These are phyloP conservation scores for Komagataella pastoris DNA, from an alignment of 805 yeast genomes.

Conservation along the genomic window DNA sequence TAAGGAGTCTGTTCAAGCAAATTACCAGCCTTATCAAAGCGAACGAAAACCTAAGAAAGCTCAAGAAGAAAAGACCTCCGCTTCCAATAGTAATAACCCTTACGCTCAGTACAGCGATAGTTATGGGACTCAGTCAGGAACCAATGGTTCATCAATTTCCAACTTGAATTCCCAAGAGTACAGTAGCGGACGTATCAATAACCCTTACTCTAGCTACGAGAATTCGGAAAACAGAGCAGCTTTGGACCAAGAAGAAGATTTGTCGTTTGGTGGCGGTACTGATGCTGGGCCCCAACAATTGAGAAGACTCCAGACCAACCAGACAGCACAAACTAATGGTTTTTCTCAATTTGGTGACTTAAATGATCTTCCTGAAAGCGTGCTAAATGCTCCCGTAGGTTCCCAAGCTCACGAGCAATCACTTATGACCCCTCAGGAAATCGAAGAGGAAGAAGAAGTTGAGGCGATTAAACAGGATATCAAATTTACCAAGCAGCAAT, in stretches of 20 bases:
- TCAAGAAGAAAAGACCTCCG: neutral
- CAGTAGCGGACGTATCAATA: neutral
- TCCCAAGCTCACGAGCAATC: constrained; percentile 6
- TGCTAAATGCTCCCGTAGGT: neutral
- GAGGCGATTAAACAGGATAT: constrained; percentile 77
- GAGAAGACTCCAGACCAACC: neutral
- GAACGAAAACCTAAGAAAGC: neutral
- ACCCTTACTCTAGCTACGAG: neutral
- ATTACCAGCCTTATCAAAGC: neutral
- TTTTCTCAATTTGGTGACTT: constrained; percentile 20
- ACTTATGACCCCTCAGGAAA: constrained; percentile 22
- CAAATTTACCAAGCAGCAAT: constrained; percentile 73
- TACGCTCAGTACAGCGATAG: neutral
- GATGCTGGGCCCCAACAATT: neutral
- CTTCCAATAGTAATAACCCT: neutral
- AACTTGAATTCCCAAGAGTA: neutral
- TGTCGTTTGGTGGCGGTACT: neutral
- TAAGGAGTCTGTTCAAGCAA: neutral
- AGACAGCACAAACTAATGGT: neutral
- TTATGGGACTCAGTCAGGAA: neutral
- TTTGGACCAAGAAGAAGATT: neutral
- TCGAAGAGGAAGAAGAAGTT: constrained; percentile 74
- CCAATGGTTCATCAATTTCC: neutral
- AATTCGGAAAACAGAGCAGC: neutral
- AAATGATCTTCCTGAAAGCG: constrained; percentile 14